phyloP scores from a whole-genome alignment of 2,329 filamentous ascomycete species.

The Zopfia rhizophila region DNA sequence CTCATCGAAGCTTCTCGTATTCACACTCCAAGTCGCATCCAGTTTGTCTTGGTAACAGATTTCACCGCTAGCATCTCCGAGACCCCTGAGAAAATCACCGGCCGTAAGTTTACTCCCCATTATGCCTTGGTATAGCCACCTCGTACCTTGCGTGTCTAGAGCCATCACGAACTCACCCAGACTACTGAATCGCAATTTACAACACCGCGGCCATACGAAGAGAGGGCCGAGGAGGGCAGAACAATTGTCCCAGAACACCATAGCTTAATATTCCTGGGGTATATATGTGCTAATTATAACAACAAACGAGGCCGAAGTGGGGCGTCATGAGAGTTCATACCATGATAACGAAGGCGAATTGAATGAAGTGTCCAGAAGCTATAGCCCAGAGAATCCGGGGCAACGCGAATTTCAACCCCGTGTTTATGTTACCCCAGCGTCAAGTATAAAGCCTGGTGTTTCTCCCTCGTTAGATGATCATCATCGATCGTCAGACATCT shows the following conservation, averaged over 20 bases:
- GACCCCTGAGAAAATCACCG: conserved; percentile 17
- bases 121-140: neutral
- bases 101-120: conserved; percentile 8
- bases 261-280: conserved; percentile 30
- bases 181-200: conserved; percentile 38
- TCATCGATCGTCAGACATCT: conserved; percentile 37
- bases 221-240: conserved; percentile 19
- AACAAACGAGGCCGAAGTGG: conserved; percentile 27
- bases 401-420: conserved; percentile 11
- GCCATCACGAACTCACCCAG: conserved; percentile 4
- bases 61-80: conserved; percentile 13
- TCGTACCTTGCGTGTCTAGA: neutral
- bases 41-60: conserved; percentile 19
- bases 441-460: conserved; percentile 37
- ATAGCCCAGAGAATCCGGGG: conserved; percentile 20
- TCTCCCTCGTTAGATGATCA: conserved; percentile 31
- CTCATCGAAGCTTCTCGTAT: conserved; percentile 47
- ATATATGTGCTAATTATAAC: conserved; percentile 38
- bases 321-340: conserved; percentile 28
- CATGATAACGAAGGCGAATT: conserved; percentile 19
- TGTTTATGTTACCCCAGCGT: neutral
- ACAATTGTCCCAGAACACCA: conserved; percentile 31
- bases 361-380: conserved; percentile 28
- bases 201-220: conserved; percentile 27
- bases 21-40: conserved; percentile 34